phyloP scores from a whole-genome alignment of 768 basidiomycete species.

The Lactarius trivialis region DNA sequence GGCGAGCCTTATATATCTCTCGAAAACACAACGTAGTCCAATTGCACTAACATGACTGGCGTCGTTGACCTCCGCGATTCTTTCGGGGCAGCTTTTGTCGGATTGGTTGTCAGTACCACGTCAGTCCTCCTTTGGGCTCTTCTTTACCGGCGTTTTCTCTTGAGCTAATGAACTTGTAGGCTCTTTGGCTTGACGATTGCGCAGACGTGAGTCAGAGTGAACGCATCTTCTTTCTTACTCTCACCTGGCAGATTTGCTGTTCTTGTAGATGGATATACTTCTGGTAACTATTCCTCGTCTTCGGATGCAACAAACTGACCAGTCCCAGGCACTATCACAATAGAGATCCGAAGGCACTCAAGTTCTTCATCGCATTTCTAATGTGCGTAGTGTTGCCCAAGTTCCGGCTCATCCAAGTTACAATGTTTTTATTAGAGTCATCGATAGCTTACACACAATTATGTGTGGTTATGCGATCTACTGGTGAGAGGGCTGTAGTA shows the following conservation, averaged over 20 bases:
- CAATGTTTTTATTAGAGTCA: too few species aligned
- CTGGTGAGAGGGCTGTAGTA: too few species aligned
- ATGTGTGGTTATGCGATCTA: too few species aligned
- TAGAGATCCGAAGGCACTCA: background rate
- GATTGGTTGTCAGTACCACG: constrained; percentile 1
- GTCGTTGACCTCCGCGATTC: background rate
- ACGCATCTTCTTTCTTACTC: background rate
- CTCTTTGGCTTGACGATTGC: constrained; percentile 1
- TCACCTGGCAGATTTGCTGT: background rate
- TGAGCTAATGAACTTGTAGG: background rate
- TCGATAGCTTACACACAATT: too few species aligned
- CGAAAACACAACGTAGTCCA: too few species aligned
- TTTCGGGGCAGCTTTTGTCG: background rate
- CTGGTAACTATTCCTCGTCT: background rate
- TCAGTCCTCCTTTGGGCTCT: background rate
- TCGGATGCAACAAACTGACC: background rate
- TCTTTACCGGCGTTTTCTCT: background rate
- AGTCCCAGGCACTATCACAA: background rate
- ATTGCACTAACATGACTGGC: background rate
- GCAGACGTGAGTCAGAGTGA: background rate
- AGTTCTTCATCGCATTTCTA: background rate
- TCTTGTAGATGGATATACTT: constrained; percentile 4
- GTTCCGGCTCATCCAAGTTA: too few species aligned
- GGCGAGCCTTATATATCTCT: too few species aligned
- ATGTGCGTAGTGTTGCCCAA: background rate